Base-by-base conservation (phyloP, 768 basidiomycete species). In the Tulasnella sp. region DNA sequence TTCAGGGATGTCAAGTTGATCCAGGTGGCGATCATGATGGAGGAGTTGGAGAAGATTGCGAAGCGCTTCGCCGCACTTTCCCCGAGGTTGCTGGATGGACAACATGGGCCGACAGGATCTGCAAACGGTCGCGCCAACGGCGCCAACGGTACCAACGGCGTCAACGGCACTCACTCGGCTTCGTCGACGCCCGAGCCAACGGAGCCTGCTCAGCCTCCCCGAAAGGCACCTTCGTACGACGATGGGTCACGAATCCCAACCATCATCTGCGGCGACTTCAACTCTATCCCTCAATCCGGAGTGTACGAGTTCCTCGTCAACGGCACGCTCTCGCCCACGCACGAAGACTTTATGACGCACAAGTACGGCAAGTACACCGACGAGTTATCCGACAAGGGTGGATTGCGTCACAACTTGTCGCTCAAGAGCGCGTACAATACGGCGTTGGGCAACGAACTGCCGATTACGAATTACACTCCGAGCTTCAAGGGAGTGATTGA, bases 1-100 rank as follows among this genome's bases (percentile, higher is more conserved):
- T 97, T 89, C 85, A 86, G 93, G 71, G 97, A 99, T 82, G 97
- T 99, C 85, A 99, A 99, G 85, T 89, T 99, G 79, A 95, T 99
- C 7, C 97, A 99, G 82, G 89, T 88, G n/a, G 96, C 94, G 4
- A 86, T 99, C 78, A 85, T 99, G 69, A 85, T 97, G 77, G 97
- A 98, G 77, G 96, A 98, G 83, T 84, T 97, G 25, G 93, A 95
- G 85, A 97, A 96, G 87, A 90, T 94, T 72, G 91, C 91, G 1
- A 86, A 89, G 74, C 89, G 88, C 80, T 98, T 98, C 82, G 91
- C 95, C 45, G 90, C 88, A 80, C 89, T 96, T 67, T 96, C 97
- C 11, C 88, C 91, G 0, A 86, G 86, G 38, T 80, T 82, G 12
- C 17, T 76, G 31, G 75, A 76, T 45, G 73, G 73, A 54, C 54